A percentile compares a stretch with the other conserved stretches of the same genome.
phyloP scores from a whole-genome alignment of 768 basidiomycete genomes.

The Leccinum subgranulosum region DNA sequence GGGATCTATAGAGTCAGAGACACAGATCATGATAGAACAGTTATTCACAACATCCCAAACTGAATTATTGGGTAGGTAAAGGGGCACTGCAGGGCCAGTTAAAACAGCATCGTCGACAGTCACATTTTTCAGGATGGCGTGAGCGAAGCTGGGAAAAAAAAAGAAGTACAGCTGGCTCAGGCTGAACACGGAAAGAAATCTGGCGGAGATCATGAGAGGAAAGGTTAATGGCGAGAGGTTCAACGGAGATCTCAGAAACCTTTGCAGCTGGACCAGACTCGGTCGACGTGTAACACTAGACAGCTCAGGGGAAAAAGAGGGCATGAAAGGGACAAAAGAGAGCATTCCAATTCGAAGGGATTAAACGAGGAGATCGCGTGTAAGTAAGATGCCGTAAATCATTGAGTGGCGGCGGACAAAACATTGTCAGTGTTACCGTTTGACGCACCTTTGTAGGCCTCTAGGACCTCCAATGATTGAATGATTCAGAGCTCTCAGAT shows the following conservation, averaged over 20 bases:
- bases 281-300: no score
- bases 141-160: not conserved
- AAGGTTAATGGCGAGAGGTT: not conserved
- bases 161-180: not conserved
- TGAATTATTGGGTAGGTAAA: constrained; percentile 4
- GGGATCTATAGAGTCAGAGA: not conserved
- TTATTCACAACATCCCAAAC: constrained; percentile 5
- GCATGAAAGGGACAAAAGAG: no score
- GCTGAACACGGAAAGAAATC: not conserved
- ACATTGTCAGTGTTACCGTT: no score
- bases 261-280: not conserved
- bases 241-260: not conserved
- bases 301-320: no score
- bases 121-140: constrained; percentile 10
- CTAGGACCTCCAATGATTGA: no score
- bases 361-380: no score
- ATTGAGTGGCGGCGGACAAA: no score
- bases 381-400: no score
- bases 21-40: not conserved
- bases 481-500: no score
- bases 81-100: constrained; percentile 4
- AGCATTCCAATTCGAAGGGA: no score
- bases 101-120: constrained; percentile 15
- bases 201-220: not conserved
- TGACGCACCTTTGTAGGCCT: no score